phyloP scores from a whole-genome alignment of 768 basidiomycete species.

The Ramaria sp. region DNA sequence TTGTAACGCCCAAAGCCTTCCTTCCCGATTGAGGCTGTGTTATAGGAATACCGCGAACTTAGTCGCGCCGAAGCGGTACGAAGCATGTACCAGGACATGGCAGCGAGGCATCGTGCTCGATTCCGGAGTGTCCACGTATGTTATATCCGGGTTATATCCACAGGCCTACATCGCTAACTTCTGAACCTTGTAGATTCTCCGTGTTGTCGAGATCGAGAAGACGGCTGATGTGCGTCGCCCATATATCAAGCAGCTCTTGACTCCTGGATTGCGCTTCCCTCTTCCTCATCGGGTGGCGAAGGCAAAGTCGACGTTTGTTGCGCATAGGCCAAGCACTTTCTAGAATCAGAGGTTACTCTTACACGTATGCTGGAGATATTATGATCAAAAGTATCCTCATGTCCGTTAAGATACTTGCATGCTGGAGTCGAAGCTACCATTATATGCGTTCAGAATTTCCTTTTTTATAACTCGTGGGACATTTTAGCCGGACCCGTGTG shows the following conservation, averaged over 20 bases:
- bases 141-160: slow-evolving; percentile 10
- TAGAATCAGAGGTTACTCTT: slow-evolving; percentile 14
- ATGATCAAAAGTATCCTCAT: not conserved
- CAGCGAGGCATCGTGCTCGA: slow-evolving; percentile 96
- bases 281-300: slow-evolving; percentile 73
- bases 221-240: slow-evolving; percentile 85
- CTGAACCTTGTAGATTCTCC: slow-evolving; percentile 63
- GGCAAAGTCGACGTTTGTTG: slow-evolving; percentile 70
- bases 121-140: slow-evolving; percentile 96
- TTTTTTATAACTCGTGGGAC: not conserved
- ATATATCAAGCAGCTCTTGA: slow-evolving; percentile 94
- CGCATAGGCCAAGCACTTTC: slow-evolving; percentile 69
- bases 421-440: too few relatives aligned
- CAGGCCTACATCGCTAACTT: not conserved
- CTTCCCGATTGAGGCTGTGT: not conserved
- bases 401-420: not conserved
- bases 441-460: not conserved
- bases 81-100: slow-evolving; percentile 98
- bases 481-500: not conserved
- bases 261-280: slow-evolving; percentile 91
- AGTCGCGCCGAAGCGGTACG: slow-evolving; percentile 91
- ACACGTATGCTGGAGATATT: not conserved
- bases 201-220: slow-evolving; percentile 94
- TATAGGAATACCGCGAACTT: slow-evolving; percentile 88
- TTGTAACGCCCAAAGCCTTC: not conserved